phyloP scores from a whole-genome alignment of 768 basidiomycete genomes.

The Lepiota venenata region DNA sequence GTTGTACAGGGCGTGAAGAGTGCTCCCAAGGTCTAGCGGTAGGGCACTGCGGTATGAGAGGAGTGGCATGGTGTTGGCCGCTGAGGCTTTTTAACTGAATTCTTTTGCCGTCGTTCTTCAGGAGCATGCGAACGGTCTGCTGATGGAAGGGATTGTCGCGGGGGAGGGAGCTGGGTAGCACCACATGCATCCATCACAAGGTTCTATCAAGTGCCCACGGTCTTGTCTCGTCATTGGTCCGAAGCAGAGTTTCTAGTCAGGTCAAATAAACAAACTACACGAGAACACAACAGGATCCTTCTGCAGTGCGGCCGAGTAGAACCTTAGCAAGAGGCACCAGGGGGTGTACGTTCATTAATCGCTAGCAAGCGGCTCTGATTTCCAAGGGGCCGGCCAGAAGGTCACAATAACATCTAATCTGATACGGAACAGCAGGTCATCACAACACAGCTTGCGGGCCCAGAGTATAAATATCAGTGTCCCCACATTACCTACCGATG shows the following conservation, averaged over 20 bases:
- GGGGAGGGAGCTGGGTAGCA: neutral
- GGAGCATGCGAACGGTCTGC: neutral
- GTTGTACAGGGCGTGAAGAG: constrained; percentile 32
- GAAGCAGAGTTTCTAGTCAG: neutral
- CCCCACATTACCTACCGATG: too few species aligned
- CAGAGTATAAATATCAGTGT: too few species aligned
- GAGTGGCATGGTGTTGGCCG: constrained; percentile 25
- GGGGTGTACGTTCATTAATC: neutral
- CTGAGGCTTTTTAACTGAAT: constrained; percentile 4
- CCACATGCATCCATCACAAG: constrained; percentile 6
- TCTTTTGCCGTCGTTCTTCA: neutral
- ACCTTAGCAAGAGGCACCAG: neutral
- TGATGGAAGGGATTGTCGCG: neutral
- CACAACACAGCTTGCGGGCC: too few species aligned
- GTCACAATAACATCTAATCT: too few species aligned
- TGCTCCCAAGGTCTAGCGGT: constrained; percentile 35
- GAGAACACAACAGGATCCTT: neutral
- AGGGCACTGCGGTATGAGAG: constrained; percentile 31
- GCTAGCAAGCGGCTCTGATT: too few species aligned
- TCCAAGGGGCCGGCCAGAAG: too few species aligned
- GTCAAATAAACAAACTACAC: neutral
- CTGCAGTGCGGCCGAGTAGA: neutral
- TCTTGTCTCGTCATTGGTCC: neutral
- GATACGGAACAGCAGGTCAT: too few species aligned
- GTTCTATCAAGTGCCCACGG: constrained; percentile 6